Base-by-base conservation (phyloP, 306 rosid species). In the Acacia melanoxylon region DNA sequence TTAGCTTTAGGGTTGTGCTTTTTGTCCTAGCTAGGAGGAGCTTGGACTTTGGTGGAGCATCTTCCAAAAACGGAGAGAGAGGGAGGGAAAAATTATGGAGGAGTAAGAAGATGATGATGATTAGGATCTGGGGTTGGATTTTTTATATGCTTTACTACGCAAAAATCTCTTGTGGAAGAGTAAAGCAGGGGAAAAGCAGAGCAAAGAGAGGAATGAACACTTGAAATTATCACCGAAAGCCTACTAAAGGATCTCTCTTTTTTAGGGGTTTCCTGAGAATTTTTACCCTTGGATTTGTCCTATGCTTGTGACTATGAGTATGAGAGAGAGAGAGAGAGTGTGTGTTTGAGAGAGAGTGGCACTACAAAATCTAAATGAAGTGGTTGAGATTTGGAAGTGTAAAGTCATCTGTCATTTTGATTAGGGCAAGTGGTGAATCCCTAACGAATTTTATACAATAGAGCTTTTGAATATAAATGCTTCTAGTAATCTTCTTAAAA, bases 181-280 rank as follows among this genome's bases (percentile, higher is more conserved):
- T 35, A 79, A 70, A 76, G 51, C 10, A 44, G 6, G 8, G 13
- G 22, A 8, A 70, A 84, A 78, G 85, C 79, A 63, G 84, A 67
- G 76, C 44, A 78, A 82, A 89, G 85, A 58, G 84, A 76, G 37
- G 68, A 66, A 83, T 82, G 68, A 82, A 78, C 69, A 40, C 89
- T 88, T 88, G 91, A 88, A 89, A 69, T 85, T 90, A 88, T 91
- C 98, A 93, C 99, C 98, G 96, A 95, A 95, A 93, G 99, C 77
- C 91, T 89, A 91, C 68, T 78, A 82, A 87, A 95, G 88, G 84
- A 87, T 79, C 77, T 68, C 82, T 83, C 78, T 74, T 54, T 51
- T 10, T 51, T 10, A 73, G 71, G 90, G 90, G 54, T 82, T 85
- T 83, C 86, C 90, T 78, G 86, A 82, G 89, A 76, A 77, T 80